Percentiles rank a stretch among this genome's conserved stretches.
These are phyloP conservation scores for Pisolithus orientalis DNA, from an alignment of 768 basidiomycete genomes.

Conservation along the genomic window DNA sequence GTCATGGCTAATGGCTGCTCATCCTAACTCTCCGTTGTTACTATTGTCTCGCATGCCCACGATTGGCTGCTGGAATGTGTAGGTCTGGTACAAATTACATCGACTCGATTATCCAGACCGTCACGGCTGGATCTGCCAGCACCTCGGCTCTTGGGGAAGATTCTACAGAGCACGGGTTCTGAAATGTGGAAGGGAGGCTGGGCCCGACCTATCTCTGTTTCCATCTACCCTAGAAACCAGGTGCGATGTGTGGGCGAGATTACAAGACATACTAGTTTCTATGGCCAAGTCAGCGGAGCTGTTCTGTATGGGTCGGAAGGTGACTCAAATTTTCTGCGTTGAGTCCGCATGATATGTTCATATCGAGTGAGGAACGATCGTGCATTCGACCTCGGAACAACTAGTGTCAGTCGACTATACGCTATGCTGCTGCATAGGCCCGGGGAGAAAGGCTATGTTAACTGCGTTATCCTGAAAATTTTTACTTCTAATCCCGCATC, in stretches of 20 bases:
- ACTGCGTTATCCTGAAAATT: slow-evolving; percentile 37
- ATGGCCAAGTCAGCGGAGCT: too few relatives aligned
- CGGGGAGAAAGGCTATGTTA: not conserved
- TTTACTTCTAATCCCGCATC: slow-evolving; percentile 35
- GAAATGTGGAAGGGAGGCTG: slow-evolving; percentile 2
- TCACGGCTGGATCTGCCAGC: slow-evolving; percentile 85
- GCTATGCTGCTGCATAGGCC: not conserved
- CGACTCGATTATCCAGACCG: slow-evolving; percentile 75
- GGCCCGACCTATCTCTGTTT: not conserved
- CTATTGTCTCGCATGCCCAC: not conserved
- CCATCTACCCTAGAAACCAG: not conserved
- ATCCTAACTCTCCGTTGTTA: not conserved
- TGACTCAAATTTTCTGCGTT: too few relatives aligned
- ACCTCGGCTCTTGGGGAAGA: slow-evolving; percentile 80
- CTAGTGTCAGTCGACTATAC: too few relatives aligned
- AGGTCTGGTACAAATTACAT: slow-evolving; percentile 92
- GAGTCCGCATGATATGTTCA: too few relatives aligned
- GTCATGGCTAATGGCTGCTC: too few relatives aligned
- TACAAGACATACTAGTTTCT: too few relatives aligned
- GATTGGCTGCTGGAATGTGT: not conserved
- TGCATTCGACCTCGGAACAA: too few relatives aligned
- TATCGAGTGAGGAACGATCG: too few relatives aligned
- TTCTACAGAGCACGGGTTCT: slow-evolving; percentile 87
- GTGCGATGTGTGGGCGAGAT: not conserved
- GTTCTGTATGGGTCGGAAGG: too few relatives aligned